Conservation (phyloP, 176 grass and related monocot species). For the Phyllostachys edulis region DNA sequence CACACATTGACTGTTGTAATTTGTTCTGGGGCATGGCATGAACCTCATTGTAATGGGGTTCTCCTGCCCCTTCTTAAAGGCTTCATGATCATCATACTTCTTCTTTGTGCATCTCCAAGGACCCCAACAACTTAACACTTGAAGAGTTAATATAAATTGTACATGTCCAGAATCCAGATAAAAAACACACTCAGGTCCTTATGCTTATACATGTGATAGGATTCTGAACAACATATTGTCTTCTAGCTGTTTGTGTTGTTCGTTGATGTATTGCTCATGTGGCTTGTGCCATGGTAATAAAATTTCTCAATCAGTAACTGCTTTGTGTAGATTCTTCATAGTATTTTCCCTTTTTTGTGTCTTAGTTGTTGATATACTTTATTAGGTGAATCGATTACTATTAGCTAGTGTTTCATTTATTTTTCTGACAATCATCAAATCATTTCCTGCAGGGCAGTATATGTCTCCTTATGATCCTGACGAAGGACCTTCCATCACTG, state of each 20-base stretch:
- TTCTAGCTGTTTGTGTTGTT: slow-evolving; percentile 3
- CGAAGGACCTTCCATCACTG: slow-evolving; percentile 98
- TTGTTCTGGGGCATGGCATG: slow-evolving; percentile 6
- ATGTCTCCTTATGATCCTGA: slow-evolving; percentile 99
- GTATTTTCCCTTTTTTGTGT: not conserved
- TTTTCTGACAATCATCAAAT: slow-evolving; percentile 16
- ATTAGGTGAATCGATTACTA: slow-evolving; percentile 1
- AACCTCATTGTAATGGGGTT: not conserved
- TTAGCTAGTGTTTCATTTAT: slow-evolving; percentile 5
- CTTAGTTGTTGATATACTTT: not conserved
- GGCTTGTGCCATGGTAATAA: slow-evolving; percentile 3
- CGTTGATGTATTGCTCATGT: not conserved
- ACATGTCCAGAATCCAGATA: not conserved
- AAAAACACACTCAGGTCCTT: not conserved
- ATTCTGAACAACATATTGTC: not conserved
- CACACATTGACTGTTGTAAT: slow-evolving; percentile 5
- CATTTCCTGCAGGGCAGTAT: slow-evolving; percentile 75
- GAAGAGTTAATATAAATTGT: not conserved
- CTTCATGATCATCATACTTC: not conserved
- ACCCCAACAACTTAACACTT: not conserved
- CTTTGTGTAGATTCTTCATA: not conserved
- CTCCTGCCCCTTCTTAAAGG: not conserved
- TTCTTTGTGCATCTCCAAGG: not conserved
- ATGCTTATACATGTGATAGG: not conserved
- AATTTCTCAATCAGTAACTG: not conserved